Evolutionary conservation across 2,329 filamentous ascomycete species (phyloP).

Genomic region (Thielaviopsis ethacetica): DNA sequence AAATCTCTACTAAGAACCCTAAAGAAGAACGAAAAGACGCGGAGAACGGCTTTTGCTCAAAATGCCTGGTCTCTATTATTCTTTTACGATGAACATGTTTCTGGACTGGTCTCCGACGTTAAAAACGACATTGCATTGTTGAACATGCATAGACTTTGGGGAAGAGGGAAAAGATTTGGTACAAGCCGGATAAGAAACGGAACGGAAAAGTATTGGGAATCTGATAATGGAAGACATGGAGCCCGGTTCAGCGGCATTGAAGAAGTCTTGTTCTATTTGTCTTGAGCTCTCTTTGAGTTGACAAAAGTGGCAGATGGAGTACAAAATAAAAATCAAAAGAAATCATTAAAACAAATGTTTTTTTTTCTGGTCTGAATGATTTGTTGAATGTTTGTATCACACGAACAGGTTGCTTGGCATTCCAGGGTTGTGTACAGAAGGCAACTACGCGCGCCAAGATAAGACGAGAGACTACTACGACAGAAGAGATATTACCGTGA

Average conservation of each 20-base stretch:
- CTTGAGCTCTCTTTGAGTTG: not conserved
- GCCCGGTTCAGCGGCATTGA: not conserved
- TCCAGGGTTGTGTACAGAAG: not conserved
- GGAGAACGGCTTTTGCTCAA: constrained; percentile 10
- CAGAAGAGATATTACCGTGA: too few species aligned
- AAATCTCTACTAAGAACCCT: constrained; percentile 12
- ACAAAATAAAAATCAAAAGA: not conserved
- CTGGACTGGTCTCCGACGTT: constrained; percentile 12
- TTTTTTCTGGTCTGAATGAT: not conserved
- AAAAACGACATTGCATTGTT: not conserved
- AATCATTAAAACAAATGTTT: not conserved
- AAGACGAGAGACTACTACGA: not conserved
- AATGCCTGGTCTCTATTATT: constrained; percentile 12
- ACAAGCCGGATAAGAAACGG: not conserved
- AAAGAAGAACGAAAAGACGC: constrained; percentile 13
- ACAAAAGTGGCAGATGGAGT: not conserved
- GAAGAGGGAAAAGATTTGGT: not conserved
- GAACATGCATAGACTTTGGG: not conserved
- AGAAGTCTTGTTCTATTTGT: not conserved
- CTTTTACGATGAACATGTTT: constrained; percentile 13
- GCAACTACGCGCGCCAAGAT: not conserved
- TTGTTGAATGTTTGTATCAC: not conserved
- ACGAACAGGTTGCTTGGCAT: not conserved
- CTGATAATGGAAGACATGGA: not conserved
- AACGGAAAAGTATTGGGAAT: not conserved